Evolutionary conservation across 2,329 filamentous ascomycete genomes (phyloP), one percentile per base, ranked within the genome.

Genomic region (Diaporthe ampelina): DNA sequence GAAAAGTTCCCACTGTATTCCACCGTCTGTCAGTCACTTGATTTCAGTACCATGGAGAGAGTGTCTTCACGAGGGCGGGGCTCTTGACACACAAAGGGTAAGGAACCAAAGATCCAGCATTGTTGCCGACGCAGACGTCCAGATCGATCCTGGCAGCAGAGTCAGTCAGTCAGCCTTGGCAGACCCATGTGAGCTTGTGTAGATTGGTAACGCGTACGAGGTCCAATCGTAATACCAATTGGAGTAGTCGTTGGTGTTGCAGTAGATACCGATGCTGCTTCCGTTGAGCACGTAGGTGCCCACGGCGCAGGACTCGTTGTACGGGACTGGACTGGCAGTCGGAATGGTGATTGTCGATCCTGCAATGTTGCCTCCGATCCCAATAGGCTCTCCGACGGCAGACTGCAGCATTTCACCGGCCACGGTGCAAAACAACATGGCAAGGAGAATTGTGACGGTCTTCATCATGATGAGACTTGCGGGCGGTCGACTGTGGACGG

Each of bases 181-280:
- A 17, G 21, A 10, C 63, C 21, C 29, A 43, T 54, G 3, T 26
- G 21, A 29, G 40, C 40, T 43, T 43, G 40, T 17, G 40, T 43
- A 19, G 40, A 43, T 43, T 19, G 15, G 37, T 13, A 19, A 48
- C 43, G 17, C 78, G 76, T 77, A 84, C 84, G 81, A 84, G 17
- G 83, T 81, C 82, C 84, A 86, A 70, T 84, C 83, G 77, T 84
- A 85, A 29, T 78, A 81, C 72, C 79, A 85, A 8, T 78, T 56
- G 1, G 75, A 78, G 75, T 78, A 80, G 76, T 84, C 76, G 57
- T 83, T 76, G 68, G 84, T 83, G 73, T 83, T 82, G 79, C 84
- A 86, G 76, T 84, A 85, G 77, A 84, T 79, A 43, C 83, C 83
- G 1, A 86, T 81, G 72, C 77, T 82, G 73, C 77, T 79, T 50